Percentiles rank a stretch among this genome's conserved stretches.
Conservation (phyloP, 257 asterid genomes). For the Cordia subcordata region DNA sequence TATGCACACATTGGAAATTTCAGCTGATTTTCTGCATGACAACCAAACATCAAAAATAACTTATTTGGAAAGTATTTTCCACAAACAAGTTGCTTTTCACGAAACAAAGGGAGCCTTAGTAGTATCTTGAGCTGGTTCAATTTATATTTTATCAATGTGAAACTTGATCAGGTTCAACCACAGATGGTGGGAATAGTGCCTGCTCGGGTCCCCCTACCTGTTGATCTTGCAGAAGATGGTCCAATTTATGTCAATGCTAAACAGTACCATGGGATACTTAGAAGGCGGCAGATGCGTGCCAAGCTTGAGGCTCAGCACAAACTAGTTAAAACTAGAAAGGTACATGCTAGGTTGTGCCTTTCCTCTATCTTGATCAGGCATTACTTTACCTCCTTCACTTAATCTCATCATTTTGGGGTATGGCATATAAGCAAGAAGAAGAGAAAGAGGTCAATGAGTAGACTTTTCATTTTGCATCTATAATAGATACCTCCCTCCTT, state of each 20-base stretch:
- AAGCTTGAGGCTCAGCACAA: slow-evolving; percentile 94
- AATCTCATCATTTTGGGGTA: background rate
- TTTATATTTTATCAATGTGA: background rate
- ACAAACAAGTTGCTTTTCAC: too few species aligned
- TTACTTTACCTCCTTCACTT: background rate
- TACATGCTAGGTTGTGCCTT: slow-evolving; percentile 21
- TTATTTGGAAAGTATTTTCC: too few species aligned
- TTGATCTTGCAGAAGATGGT: slow-evolving; percentile 78
- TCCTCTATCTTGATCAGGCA: background rate
- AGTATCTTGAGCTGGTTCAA: background rate
- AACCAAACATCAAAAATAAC: too few species aligned
- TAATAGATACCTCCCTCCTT: too few species aligned
- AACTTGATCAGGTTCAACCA: slow-evolving; percentile 46
- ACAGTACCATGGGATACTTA: slow-evolving; percentile 82
- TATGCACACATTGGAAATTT: too few species aligned
- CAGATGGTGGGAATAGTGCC: slow-evolving; percentile 52
- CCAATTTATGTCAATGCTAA: slow-evolving; percentile 92
- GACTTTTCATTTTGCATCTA: too few species aligned
- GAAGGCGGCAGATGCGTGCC: slow-evolving; percentile 89
- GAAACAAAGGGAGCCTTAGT: background rate
- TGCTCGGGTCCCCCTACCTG: slow-evolving; percentile 76
- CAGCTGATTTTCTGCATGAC: too few species aligned
- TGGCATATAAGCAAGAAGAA: too few species aligned
- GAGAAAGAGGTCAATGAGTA: too few species aligned
- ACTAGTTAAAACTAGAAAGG: slow-evolving; percentile 75